phyloP scores from a whole-genome alignment of 352 stramenopile genomes.

The Phytophthora pini region DNA sequence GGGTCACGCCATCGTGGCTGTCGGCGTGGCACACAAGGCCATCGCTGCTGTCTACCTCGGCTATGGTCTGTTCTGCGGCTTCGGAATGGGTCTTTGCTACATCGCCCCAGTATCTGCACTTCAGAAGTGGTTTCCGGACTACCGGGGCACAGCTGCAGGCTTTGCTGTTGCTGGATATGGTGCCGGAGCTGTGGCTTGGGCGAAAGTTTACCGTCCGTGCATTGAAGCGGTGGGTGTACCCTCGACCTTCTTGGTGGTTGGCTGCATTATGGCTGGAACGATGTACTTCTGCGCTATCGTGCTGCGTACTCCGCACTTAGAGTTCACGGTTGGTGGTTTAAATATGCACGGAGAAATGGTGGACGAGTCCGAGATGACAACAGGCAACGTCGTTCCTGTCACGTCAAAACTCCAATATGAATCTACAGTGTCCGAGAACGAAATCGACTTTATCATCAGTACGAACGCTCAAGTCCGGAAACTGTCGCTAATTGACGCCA shows the following conservation, averaged over 20 bases:
- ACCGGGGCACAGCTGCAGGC: constrained; percentile 65
- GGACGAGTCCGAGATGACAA: constrained; percentile 30
- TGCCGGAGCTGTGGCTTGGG: constrained; percentile 63
- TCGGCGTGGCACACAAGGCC: constrained; percentile 51
- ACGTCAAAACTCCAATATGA: constrained; percentile 49
- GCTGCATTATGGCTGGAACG: constrained; percentile 42
- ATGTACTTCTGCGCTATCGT: constrained; percentile 60
- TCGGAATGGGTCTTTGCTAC: constrained; percentile 78
- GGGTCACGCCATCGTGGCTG: constrained; percentile 50
- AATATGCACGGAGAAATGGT: constrained; percentile 71
- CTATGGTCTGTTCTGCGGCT: constrained; percentile 70
- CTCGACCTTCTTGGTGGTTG: constrained; percentile 57
- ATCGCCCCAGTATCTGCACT: constrained; percentile 73
- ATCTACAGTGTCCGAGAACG: constrained; percentile 47
- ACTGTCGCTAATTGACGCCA: constrained; percentile 57
- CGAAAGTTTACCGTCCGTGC: constrained; percentile 66
- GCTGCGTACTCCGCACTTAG: constrained; percentile 54
- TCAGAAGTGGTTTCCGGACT: constrained; percentile 82
- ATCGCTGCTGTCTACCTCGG: constrained; percentile 63
- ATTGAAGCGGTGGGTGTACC: constrained; percentile 58
- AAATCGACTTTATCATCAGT: constrained; percentile 44
- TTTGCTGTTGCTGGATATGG: constrained; percentile 76
- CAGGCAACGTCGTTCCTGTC: constrained; percentile 25
- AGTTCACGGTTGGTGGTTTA: constrained; percentile 58
- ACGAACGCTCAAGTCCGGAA: constrained; percentile 57